These are phyloP conservation scores for Piper longum DNA, from an alignment of 164 flowering plant genomes.

Conservation along the genomic window DNA sequence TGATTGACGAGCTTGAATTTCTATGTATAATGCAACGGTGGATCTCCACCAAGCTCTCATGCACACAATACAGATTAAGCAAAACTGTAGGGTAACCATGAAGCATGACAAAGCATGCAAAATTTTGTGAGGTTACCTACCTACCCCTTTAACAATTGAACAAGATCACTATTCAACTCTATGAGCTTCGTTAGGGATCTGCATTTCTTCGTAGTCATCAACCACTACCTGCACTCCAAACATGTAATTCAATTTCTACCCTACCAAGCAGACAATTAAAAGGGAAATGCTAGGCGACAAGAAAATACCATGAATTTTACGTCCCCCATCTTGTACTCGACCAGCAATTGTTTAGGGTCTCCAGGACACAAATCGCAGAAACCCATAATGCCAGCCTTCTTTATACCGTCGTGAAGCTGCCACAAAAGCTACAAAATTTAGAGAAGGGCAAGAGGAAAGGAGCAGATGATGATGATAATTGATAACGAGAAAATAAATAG, in stretches of 20 bases:
- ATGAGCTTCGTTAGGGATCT: slow-evolving; percentile 42
- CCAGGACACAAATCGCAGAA: slow-evolving; percentile 94
- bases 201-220: slow-evolving; percentile 45
- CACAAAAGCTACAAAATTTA: not conserved
- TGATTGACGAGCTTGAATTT: not conserved
- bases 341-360: slow-evolving; percentile 55
- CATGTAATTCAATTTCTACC: not conserved
- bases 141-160: not conserved
- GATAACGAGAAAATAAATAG: not conserved
- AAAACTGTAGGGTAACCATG: not conserved
- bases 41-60: not conserved
- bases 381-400: slow-evolving; percentile 97
- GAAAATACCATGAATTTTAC: slow-evolving; percentile 37
- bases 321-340: slow-evolving; percentile 55
- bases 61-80: not conserved
- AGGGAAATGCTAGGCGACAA: not conserved
- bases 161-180: slow-evolving; percentile 2
- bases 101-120: slow-evolving; percentile 19
- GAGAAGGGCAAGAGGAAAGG: not conserved
- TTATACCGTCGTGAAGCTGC: slow-evolving; percentile 93
- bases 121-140: slow-evolving; percentile 19
- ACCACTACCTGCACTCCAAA: slow-evolving; percentile 30
- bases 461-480: too few species aligned
- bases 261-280: not conserved
- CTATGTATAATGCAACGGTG: not conserved